A percentile compares a stretch with the other conserved stretches of the same genome.
phyloP scores from a whole-genome alignment of 768 basidiomycete genomes.

The Exidia glandulosa region DNA sequence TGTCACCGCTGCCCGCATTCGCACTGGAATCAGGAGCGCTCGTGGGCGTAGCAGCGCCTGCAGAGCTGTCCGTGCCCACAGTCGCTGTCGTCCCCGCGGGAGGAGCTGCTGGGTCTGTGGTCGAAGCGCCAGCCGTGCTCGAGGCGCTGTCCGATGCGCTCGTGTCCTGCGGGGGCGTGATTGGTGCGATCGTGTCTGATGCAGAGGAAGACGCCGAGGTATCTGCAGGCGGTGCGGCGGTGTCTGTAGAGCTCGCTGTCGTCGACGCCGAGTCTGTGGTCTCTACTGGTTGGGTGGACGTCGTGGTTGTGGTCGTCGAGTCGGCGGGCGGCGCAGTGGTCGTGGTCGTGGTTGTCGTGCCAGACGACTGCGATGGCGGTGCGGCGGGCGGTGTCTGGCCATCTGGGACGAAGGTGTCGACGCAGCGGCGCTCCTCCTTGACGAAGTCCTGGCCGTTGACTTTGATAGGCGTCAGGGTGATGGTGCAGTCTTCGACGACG shows the following conservation, averaged over 20 bases:
- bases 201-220: neutral
- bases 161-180: neutral
- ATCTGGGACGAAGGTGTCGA: conserved; percentile 20
- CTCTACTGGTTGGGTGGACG: too few relatives aligned
- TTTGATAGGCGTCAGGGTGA: conserved; percentile 44
- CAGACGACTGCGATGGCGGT: neutral
- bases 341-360: neutral
- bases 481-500: conserved; percentile 46
- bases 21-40: too few relatives aligned
- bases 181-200: neutral
- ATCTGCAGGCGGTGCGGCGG: neutral
- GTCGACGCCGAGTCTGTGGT: neutral
- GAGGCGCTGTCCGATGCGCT: neutral
- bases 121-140: neutral
- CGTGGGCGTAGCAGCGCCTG: neutral
- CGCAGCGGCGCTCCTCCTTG: conserved; percentile 44
- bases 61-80: neutral
- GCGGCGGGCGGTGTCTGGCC: neutral
- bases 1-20: neutral
- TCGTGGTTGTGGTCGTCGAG: neutral
- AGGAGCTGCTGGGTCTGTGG: neutral
- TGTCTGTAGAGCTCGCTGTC: neutral
- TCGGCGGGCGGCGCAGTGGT: neutral
- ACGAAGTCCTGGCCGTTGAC: conserved; percentile 41
- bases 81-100: conserved; percentile 1